Percentiles rank a stretch among this genome's conserved stretches.
Evolutionary conservation across 2,329 filamentous ascomycete species (phyloP).

Genomic region (Aureobasidium namibiae): DNA sequence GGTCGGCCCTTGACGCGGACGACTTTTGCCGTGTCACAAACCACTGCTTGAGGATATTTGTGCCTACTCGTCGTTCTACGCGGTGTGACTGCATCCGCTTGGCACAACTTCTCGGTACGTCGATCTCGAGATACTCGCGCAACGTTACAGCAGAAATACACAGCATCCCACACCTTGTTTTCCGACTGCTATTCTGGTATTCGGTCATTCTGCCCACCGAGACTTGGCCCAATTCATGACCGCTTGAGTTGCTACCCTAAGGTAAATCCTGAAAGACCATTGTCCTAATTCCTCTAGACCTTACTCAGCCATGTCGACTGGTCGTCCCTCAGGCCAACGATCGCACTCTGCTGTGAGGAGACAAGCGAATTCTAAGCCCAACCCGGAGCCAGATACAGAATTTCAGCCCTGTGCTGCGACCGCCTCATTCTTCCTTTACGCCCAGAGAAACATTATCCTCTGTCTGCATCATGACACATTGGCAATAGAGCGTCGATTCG

Average conservation of each 20-base stretch:
- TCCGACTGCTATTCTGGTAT: constrained; percentile 6
- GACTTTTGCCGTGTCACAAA: constrained; percentile 1
- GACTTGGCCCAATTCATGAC: constrained; percentile 14
- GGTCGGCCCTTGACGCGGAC: constrained; percentile 7
- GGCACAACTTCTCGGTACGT: constrained; percentile 28
- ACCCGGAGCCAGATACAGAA: constrained; percentile 39
- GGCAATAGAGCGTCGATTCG: constrained; percentile 78
- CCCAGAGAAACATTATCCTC: constrained; percentile 71
- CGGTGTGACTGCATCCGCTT: constrained; percentile 16
- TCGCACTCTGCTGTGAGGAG: constrained; percentile 30
- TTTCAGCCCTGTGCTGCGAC: constrained; percentile 89
- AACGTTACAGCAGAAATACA: constrained; percentile 11
- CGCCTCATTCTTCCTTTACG: constrained; percentile 81
- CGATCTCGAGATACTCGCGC: constrained; percentile 15
- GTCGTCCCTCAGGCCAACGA: constrained; percentile 31
- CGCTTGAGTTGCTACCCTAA: background rate
- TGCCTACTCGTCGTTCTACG: constrained; percentile 11
- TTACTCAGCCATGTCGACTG: constrained; percentile 35
- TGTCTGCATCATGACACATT: constrained; percentile 90
- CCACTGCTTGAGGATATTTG: constrained; percentile 8
- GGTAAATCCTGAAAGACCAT: background rate
- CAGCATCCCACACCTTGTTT: constrained; percentile 6
- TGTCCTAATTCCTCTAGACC: background rate
- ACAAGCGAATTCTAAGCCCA: constrained; percentile 19
- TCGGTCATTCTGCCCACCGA: background rate